Evolutionary conservation across 805 yeast genomes (phyloP).

Genomic region (Maudiozyma bulderi): DNA sequence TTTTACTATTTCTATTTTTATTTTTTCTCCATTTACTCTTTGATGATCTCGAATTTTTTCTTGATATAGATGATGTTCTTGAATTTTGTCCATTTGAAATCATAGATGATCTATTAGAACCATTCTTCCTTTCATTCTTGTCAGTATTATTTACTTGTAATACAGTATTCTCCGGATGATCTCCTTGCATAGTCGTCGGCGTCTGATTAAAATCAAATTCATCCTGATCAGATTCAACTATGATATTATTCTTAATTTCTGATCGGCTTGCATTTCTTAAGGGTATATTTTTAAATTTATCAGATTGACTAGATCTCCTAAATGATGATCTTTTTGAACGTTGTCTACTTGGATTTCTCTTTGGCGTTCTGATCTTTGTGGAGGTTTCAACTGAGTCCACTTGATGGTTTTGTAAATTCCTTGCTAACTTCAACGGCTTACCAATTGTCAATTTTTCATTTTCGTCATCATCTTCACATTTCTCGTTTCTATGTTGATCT

Average conservation of each 20-base stretch:
- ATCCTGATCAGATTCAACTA: background rate
- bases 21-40: background rate
- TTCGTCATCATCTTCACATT: background rate
- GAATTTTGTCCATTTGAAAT: background rate
- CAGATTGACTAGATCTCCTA: background rate
- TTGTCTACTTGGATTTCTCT: background rate
- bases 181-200: background rate
- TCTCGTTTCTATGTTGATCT: background rate
- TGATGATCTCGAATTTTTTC: background rate
- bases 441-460: conserved; percentile 29
- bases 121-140: background rate
- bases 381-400: background rate
- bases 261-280: background rate
- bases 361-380: background rate
- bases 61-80: background rate
- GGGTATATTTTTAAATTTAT: background rate
- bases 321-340: background rate
- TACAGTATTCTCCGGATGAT: background rate
- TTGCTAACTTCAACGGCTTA: conserved; percentile 61
- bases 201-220: background rate
- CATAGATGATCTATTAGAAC: background rate
- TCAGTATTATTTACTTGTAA: background rate
- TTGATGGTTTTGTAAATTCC: conserved; percentile 26
- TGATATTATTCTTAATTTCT: background rate
- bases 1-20: background rate